Evolutionary conservation across 2,329 filamentous ascomycete genomes (phyloP), one percentile per base, ranked within the genome.

Genomic region (Aspergillus floridensis): DNA sequence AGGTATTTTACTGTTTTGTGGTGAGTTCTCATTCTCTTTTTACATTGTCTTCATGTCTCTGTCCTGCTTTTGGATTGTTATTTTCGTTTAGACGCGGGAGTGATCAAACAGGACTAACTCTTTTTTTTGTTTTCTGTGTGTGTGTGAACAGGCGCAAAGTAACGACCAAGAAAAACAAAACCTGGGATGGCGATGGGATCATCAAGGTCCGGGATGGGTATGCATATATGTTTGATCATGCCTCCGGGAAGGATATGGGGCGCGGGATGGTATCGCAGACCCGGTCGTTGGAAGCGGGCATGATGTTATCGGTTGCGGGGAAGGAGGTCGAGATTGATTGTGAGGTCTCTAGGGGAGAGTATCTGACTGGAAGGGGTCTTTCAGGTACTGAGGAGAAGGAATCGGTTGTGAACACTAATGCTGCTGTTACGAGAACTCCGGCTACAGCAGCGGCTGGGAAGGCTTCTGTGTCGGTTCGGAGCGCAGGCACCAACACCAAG

Each of bases 181-280:
- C 87, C 5, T 91, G 88, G 88, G 88, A 91, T 67, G 88, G 88
- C 2, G 88, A 91, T 73, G 88, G 87, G 1, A 80, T 90, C 2
- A 77, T 91, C 8, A 78, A 80, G 4, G 78, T 88, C 3, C 74
- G 77, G 2, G 81, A 80, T 38, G 86, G 86, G 4, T 83, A 82
- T 68, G 86, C 83, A 4, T 80, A 79, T 56, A 77, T 91, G 16
- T 83, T 86, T 60, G 86, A 90, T 44, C 38, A 44, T 69, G 80
- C 84, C 11, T 82, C 82, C 0, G 88, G 88, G 3, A 83, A 81
- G 70, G 83, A 87, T 21, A 81, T 90, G 73, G 88, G 87, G 1
- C 82, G 81, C 56, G 79, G 78, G 12, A 78, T 80, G 14, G 38
- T 44, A 16, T 16, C 38, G 61, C 84, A 82, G 83, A 81, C 56